phyloP scores from a whole-genome alignment of 306 rosid species.

The Cucurbita argyrosperma region DNA sequence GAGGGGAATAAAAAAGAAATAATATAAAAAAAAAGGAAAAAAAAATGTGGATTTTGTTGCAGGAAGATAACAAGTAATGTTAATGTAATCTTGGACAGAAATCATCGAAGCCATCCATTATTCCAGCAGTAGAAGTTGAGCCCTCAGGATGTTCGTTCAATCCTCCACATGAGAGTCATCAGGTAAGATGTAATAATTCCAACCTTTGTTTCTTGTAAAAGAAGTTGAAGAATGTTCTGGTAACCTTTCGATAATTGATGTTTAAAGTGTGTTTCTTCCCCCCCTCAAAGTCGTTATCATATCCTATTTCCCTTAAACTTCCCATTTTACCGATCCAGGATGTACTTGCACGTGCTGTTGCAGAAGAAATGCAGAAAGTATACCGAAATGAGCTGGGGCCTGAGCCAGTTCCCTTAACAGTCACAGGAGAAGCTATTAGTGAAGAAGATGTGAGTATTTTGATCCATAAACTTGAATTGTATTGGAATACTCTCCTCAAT shows the following conservation, averaged over 20 bases:
- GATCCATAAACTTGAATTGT: neutral
- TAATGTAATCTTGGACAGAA: conserved; percentile 16
- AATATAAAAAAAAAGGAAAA: neutral
- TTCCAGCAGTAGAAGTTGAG: conserved; percentile 92
- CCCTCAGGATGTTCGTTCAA: conserved; percentile 86
- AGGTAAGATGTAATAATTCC: conserved; percentile 27
- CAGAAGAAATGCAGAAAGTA: conserved; percentile 79
- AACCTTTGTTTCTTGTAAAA: neutral
- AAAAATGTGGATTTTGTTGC: neutral
- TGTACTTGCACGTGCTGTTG: conserved; percentile 66
- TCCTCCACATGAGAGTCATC: conserved; percentile 69
- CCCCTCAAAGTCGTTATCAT: neutral
- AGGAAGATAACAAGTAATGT: neutral
- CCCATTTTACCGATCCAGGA: conserved; percentile 40
- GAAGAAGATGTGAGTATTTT: conserved; percentile 73
- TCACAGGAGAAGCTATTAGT: conserved; percentile 51
- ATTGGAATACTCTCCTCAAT: neutral
- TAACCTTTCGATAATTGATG: neutral
- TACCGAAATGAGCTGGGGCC: conserved; percentile 86
- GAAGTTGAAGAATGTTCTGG: neutral
- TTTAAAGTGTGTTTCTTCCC: neutral
- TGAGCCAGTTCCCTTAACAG: conserved; percentile 74
- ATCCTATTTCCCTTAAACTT: neutral
- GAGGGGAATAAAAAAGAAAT: neutral
- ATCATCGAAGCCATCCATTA: conserved; percentile 36